Conservation (phyloP, 2,329 filamentous ascomycete species). For the Dactylellina drechsleri region DNA sequence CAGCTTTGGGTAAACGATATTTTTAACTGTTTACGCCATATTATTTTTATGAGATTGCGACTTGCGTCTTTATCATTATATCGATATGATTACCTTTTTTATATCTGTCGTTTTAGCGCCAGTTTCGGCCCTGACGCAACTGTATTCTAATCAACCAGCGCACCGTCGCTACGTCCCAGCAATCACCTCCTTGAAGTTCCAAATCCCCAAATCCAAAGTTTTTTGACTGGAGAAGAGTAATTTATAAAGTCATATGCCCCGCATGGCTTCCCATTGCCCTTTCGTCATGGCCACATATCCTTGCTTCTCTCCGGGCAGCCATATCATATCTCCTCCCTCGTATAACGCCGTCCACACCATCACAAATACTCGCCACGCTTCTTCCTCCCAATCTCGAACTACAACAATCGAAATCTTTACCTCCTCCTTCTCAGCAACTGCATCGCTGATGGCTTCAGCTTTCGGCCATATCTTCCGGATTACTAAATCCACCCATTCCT, state of each 20-base stretch:
- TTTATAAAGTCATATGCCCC: background rate
- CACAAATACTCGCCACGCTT: background rate
- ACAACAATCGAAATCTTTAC: background rate
- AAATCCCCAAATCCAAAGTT: too few species aligned
- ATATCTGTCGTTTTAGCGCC: background rate
- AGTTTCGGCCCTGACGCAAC: slow-evolving; percentile 1
- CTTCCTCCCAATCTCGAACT: slow-evolving; percentile 10
- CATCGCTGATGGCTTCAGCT: background rate
- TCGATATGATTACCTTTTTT: slow-evolving; percentile 1
- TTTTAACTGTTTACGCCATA: slow-evolving; percentile 52
- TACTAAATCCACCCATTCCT: background rate
- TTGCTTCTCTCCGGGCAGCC: slow-evolving; percentile 7
- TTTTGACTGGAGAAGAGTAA: too few species aligned
- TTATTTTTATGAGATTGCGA: slow-evolving; percentile 8
- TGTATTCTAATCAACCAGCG: background rate
- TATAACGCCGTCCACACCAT: background rate
- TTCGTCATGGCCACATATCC: slow-evolving; percentile 17
- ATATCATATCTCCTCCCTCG: slow-evolving; percentile 11
- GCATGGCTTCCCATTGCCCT: slow-evolving; percentile 1
- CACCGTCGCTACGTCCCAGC: background rate
- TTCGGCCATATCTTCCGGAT: background rate
- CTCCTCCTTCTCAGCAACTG: background rate
- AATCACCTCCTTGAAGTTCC: too few species aligned
- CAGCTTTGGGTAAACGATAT: slow-evolving; percentile 42
- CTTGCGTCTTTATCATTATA: background rate